Conservation (phyloP, 306 rosid species). For the Quercus rubra region DNA sequence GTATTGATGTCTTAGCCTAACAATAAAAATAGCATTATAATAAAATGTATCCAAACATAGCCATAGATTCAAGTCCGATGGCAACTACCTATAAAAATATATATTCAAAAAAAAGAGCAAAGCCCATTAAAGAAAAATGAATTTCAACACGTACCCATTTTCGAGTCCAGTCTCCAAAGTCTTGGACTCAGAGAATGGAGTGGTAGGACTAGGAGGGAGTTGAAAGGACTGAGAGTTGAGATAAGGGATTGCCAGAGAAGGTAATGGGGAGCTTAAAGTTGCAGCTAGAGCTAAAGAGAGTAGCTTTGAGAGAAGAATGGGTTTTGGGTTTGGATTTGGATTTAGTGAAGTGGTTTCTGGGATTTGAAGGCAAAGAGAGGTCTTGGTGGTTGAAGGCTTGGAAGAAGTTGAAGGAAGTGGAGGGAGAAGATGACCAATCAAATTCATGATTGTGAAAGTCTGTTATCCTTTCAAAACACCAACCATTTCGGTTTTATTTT, state of each 20-base stretch:
- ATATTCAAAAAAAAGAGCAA: neutral
- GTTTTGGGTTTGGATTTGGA: slow-evolving; percentile 21
- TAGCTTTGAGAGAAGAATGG: slow-evolving; percentile 45
- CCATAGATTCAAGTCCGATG: no score
- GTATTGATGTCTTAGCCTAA: no score
- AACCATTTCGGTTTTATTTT: neutral
- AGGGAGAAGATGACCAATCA: slow-evolving; percentile 42
- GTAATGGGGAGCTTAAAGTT: slow-evolving; percentile 60
- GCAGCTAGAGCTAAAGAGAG: slow-evolving; percentile 61
- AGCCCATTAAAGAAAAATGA: neutral
- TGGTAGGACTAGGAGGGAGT: slow-evolving; percentile 70
- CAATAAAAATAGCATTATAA: no score
- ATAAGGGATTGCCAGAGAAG: slow-evolving; percentile 73
- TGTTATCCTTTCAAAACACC: slow-evolving; percentile 18
- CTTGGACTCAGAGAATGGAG: slow-evolving; percentile 88
- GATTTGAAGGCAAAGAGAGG: slow-evolving; percentile 15
- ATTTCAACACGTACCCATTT: slow-evolving; percentile 56
- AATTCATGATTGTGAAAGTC: slow-evolving; percentile 35
- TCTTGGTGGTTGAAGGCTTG: slow-evolving; percentile 20
- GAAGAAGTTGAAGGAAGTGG: slow-evolving; percentile 27
- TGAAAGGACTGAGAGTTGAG: slow-evolving; percentile 52
- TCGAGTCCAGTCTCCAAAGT: slow-evolving; percentile 61
- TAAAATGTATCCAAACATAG: no score
- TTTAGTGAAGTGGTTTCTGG: slow-evolving; percentile 30
- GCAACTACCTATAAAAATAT: no score